Base-by-base conservation (phyloP, 2,329 filamentous ascomycete species). In the Aureobasidium sp. region DNA sequence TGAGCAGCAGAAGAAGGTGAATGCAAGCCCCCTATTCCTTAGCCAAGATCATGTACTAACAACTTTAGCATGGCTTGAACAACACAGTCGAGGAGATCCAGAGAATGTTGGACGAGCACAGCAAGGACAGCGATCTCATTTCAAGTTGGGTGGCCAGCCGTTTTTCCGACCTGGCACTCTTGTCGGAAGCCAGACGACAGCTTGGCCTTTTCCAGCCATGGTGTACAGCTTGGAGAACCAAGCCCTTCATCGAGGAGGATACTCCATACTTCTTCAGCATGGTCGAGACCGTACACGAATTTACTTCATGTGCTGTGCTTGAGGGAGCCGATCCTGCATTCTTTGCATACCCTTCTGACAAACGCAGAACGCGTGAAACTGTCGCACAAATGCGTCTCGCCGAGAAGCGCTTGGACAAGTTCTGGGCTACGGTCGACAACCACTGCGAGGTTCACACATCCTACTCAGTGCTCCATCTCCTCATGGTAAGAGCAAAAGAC, bases 331-430 rank as follows among this genome's bases (percentile, higher is more conserved):
- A 72, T 0, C 70, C 71, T 3, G 71, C 71, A 1, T 77, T 70
- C 59, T 82, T 84, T 62, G 63, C 64, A 46, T 84, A 77, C 74
- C 82, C 78, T 56, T 74, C 74, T 5, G 73, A 78, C 2, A 82
- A 80, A 65, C 77, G 74, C 10, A 75, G 75, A 1, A 83, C 72
- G 1, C 74, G 74, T 59, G 75, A 77, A 13, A 83, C 75, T 20
- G 73, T 78, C 0, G 73, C 77, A 5, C 68, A 69, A 0, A 73
- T 84, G 69, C 74, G 76, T 10, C 65, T 50, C 1, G 80, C 82
- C 0, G 82, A 86, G 69, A 29, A 46, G 0, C 73, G 76, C 29
- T 72, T 85, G 5, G 81, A 83, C 65, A 61, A 51, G 0, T 79
- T 82, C 62, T 83, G 80, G 81, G 41, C 41, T n/a, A 47, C 13